Conservation (phyloP, 1,284 basidiomycete species). For the Rhodotorula sp. region DNA sequence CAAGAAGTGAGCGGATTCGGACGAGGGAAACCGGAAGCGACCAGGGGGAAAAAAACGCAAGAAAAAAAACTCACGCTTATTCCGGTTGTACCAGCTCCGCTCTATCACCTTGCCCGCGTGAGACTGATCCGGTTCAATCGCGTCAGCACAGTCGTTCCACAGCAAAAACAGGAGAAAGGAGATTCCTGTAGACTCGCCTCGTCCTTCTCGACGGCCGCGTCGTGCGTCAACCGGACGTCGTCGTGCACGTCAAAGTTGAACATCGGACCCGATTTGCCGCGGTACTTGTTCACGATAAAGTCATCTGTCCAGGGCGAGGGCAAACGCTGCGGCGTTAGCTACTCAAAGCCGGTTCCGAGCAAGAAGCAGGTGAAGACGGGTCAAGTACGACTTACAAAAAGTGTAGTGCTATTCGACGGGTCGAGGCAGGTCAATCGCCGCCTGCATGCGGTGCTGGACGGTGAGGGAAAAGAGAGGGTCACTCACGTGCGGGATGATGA, state of each 20-base stretch:
- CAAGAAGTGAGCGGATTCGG: neutral
- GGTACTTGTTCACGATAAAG: conserved; percentile 96
- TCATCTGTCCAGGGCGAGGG: conserved; percentile 47
- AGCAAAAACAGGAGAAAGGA: neutral
- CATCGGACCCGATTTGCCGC: conserved; percentile 94
- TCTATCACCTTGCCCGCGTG: conserved; percentile 99
- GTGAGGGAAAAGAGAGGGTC: neutral
- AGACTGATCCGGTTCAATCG: conserved; percentile 53
- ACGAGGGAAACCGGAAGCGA: neutral
- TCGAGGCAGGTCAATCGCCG: neutral
- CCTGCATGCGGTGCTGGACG: too few species aligned
- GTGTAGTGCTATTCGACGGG: conserved; percentile 73
- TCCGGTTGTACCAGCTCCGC: conserved; percentile 89
- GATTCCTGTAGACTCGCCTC: conserved; percentile 54
- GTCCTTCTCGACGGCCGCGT: conserved; percentile 94
- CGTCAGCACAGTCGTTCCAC: neutral
- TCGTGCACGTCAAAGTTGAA: conserved; percentile 99
- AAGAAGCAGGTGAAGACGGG: neutral
- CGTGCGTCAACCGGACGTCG: conserved; percentile 90
- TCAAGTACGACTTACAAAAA: conserved; percentile 57
- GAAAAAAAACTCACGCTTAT: conserved; percentile 57
- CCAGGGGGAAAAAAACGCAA: neutral
- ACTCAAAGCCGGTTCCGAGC: rapidly evolving
- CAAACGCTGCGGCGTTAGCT: neutral
- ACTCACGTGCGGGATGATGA: conserved; percentile 87